Evolutionary conservation across 75 land plant species (phyloP).

Genomic region (Larix kaempferi): DNA sequence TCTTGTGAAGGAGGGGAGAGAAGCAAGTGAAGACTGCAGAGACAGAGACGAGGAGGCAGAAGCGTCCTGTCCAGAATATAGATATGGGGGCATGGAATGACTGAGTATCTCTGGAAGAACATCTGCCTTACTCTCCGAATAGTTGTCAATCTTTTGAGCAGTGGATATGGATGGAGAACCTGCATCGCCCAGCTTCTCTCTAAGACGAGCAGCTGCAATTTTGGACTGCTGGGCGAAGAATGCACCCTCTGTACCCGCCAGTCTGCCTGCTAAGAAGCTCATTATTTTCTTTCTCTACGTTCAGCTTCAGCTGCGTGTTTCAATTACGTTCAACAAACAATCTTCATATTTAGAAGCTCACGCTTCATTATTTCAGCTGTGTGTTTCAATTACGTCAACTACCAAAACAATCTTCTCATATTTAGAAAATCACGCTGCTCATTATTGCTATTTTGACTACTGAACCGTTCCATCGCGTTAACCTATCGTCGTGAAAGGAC

Average conservation of each 20-base stretch:
- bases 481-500: too few relatives aligned
- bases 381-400: too few relatives aligned
- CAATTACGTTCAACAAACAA: too few relatives aligned
- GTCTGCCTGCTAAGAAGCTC: conserved; percentile 65
- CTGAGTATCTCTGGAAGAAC: conserved; percentile 75
- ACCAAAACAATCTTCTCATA: too few relatives aligned
- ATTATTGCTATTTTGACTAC: too few relatives aligned
- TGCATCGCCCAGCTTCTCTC: conserved; percentile 18
- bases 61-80: background rate
- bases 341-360: too few relatives aligned
- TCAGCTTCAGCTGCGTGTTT: too few relatives aligned
- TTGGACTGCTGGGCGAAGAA: conserved; percentile 74
- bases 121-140: conserved; percentile 30
- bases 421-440: too few relatives aligned
- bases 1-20: background rate
- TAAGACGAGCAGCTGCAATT: conserved; percentile 51
- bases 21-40: background rate
- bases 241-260: conserved; percentile 67
- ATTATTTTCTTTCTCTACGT: conserved; percentile 11
- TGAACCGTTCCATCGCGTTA: too few relatives aligned
- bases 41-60: conserved; percentile 19
- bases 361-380: too few relatives aligned
- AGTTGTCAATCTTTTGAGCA: background rate
- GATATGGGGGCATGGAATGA: conserved; percentile 49
- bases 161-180: background rate